These are phyloP conservation scores for Aureobasidium sp. DNA, from an alignment of 2,329 filamentous ascomycete species.

Conservation along the genomic window DNA sequence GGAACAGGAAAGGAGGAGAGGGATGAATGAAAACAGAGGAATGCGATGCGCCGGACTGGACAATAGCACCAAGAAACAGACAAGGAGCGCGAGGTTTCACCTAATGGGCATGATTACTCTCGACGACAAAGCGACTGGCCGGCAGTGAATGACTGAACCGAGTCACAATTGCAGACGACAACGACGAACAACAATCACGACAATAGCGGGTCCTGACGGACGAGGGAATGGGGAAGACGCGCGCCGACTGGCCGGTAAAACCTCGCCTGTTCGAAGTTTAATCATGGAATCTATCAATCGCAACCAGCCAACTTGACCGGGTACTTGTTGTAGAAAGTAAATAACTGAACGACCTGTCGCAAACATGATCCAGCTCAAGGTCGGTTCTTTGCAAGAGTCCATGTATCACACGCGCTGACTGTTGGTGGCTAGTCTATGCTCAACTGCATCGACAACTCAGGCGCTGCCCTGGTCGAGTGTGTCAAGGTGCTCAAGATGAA, in stretches of 20 bases:
- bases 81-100: conserved; percentile 2
- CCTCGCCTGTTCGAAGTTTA: not conserved
- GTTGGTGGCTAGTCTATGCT: conserved; percentile 65
- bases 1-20: not conserved
- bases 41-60: conserved; percentile 11
- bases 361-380: conserved; percentile 66
- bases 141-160: not conserved
- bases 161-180: not conserved
- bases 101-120: conserved; percentile 1
- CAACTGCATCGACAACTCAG: conserved; percentile 99
- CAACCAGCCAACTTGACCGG: not conserved
- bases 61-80: conserved; percentile 8
- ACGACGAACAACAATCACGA: not conserved
- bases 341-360: not conserved
- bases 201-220: not conserved
- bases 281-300: not conserved
- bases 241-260: not conserved
- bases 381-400: conserved; percentile 13
- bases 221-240: not conserved
- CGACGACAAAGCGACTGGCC: not conserved
- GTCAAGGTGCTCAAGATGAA: conserved; percentile 89
- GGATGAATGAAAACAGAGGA: conserved; percentile 7
- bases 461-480: conserved; percentile 94
- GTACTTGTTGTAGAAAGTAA: not conserved
- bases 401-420: not conserved